These are phyloP conservation scores for Rhazya stricta DNA, from an alignment of 257 asterid species.

Conservation along the genomic window DNA sequence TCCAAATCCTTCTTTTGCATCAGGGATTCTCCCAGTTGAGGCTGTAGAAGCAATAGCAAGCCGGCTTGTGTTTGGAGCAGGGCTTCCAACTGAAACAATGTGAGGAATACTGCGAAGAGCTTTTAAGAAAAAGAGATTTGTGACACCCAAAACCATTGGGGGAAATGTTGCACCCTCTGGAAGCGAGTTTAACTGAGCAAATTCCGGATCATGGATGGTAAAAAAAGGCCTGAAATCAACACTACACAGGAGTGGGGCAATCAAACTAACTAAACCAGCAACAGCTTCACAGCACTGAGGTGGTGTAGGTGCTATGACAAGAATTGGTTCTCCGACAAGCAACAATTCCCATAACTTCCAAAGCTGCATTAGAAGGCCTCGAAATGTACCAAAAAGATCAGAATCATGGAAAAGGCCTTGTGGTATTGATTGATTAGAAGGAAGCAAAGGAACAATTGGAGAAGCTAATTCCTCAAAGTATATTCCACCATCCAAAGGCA, in stretches of 20 bases:
- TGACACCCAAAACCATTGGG: constrained; percentile 86
- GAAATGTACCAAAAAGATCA: constrained; percentile 83
- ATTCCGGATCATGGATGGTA: constrained; percentile 91
- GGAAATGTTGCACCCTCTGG: constrained; percentile 67
- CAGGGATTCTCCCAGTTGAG: constrained; percentile 39
- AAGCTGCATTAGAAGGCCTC: constrained; percentile 85
- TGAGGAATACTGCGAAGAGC: constrained; percentile 88
- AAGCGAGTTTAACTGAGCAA: constrained; percentile 69
- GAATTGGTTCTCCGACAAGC: constrained; percentile 88
- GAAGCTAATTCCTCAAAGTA: constrained; percentile 84
- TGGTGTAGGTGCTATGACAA: constrained; percentile 89
- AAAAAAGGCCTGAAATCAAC: constrained; percentile 95
- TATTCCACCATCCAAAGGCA: constrained; percentile 73
- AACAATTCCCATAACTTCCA: constrained; percentile 96
- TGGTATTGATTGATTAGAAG: constrained; percentile 75
- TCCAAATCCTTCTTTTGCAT: constrained; percentile 45
- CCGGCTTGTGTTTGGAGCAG: constrained; percentile 56
- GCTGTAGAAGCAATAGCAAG: constrained; percentile 45
- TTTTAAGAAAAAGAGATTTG: constrained; percentile 88
- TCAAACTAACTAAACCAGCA: constrained; percentile 83
- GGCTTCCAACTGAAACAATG: constrained; percentile 86
- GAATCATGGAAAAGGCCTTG: constrained; percentile 97
- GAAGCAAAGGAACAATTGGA: constrained; percentile 87
- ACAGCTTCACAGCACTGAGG: constrained; percentile 97
- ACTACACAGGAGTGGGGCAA: constrained; percentile 86